These are phyloP conservation scores for Aspergillus brunneoviolaceus DNA, from an alignment of 2,329 filamentous ascomycete species.

Conservation along the genomic window DNA sequence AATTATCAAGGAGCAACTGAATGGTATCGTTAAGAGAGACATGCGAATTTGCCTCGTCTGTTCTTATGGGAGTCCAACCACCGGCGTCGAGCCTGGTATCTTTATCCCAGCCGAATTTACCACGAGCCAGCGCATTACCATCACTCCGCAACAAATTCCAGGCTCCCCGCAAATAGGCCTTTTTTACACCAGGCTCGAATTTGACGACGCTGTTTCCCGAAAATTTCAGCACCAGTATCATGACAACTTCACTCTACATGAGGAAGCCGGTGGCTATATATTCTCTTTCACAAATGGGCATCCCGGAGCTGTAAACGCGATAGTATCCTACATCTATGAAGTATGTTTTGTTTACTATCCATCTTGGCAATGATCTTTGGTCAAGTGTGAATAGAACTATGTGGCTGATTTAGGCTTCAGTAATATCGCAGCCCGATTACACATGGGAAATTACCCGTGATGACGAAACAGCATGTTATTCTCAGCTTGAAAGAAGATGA, in stretches of 20 bases:
- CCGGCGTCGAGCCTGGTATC: background rate
- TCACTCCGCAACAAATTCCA: background rate
- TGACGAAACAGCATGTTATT: too few relatives aligned
- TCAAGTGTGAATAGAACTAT: too few relatives aligned
- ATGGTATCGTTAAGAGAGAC: background rate
- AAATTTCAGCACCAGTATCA: background rate
- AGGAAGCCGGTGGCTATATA: background rate
- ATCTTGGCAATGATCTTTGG: too few relatives aligned
- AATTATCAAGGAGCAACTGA: conserved; percentile 13
- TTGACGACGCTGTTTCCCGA: background rate
- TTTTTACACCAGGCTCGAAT: background rate
- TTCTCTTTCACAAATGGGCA: conserved; percentile 7
- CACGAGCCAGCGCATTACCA: background rate
- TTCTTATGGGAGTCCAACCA: conserved; percentile 18
- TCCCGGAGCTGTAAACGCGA: background rate
- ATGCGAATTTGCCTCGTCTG: conserved; percentile 19
- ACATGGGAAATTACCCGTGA: too few relatives aligned
- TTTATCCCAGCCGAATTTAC: background rate
- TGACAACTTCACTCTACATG: background rate
- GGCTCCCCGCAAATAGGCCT: background rate
- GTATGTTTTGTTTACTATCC: background rate
- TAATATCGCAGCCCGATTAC: too few relatives aligned
- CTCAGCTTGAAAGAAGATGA: too few relatives aligned
- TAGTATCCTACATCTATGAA: background rate
- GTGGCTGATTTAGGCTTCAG: too few relatives aligned